Conservation (phyloP, 345 rosid genomes). For the Orychophragmus violaceus region DNA sequence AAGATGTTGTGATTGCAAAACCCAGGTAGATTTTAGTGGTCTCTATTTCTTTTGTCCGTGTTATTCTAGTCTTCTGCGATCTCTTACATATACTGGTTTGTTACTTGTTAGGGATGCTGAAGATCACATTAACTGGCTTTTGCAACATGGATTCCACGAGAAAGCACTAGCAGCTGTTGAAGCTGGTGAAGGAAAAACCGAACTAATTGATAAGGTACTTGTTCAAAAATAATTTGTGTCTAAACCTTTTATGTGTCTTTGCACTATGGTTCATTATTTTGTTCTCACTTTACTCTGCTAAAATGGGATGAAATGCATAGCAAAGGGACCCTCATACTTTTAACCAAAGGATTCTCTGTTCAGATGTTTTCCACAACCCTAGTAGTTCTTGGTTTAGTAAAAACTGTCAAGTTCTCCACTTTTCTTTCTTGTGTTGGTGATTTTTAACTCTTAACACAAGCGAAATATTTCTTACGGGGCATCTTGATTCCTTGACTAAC, state of each 20-base stretch:
- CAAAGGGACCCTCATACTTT: not conserved
- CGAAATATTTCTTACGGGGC: not conserved
- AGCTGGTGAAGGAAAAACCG: constrained; percentile 90
- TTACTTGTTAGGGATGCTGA: constrained; percentile 75
- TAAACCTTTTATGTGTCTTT: not conserved
- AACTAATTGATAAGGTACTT: constrained; percentile 91
- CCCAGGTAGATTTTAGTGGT: constrained; percentile 61
- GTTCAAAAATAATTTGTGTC: not conserved
- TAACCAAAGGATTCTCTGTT: not conserved
- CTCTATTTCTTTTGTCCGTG: constrained; percentile 3
- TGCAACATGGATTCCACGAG: constrained; percentile 96
- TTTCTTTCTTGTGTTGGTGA: not conserved
- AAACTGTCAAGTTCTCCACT: not conserved
- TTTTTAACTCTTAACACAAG: not conserved
- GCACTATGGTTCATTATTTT: not conserved
- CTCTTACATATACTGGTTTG: constrained; percentile 8
- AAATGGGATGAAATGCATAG: not conserved
- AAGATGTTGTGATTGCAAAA: constrained; percentile 98
- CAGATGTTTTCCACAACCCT: constrained; percentile 4
- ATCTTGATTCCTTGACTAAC: not conserved
- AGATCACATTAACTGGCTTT: constrained; percentile 98
- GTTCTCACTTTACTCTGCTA: not conserved
- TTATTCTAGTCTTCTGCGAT: not conserved
- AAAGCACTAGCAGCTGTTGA: constrained; percentile 98
- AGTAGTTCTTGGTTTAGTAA: not conserved